Evolutionary conservation across 1,284 basidiomycete genomes (phyloP).

Genomic region (Ceratobasidium sp.): DNA sequence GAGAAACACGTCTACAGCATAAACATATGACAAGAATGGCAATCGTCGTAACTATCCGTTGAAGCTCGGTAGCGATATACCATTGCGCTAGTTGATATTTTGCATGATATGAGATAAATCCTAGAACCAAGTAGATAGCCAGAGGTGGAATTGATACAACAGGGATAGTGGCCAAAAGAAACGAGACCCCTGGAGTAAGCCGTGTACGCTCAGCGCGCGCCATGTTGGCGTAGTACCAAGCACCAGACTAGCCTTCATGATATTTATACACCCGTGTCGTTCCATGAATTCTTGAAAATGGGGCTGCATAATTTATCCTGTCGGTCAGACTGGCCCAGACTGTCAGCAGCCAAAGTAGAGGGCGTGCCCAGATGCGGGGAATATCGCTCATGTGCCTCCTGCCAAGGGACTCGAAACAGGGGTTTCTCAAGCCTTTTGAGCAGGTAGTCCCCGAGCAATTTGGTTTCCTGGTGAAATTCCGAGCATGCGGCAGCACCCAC

Average conservation of each 20-base stretch:
- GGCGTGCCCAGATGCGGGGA: background rate
- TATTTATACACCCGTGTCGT: background rate
- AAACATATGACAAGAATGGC: constrained; percentile 1
- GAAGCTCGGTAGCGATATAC: background rate
- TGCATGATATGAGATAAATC: background rate
- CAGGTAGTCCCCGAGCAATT: background rate
- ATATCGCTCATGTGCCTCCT: background rate
- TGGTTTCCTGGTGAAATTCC: background rate
- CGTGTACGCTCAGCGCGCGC: background rate
- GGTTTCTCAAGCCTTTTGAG: constrained; percentile 2
- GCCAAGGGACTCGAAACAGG: background rate
- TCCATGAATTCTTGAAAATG: constrained; percentile 2
- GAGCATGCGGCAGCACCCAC: background rate
- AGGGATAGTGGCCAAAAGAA: constrained; percentile 1
- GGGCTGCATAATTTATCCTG: background rate
- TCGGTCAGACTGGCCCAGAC: too few species aligned
- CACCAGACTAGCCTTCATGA: background rate
- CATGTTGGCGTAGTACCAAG: background rate
- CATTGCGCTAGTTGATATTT: background rate
- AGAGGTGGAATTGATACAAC: background rate
- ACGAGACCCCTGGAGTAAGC: constrained; percentile 21
- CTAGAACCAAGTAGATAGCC: background rate
- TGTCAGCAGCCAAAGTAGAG: background rate
- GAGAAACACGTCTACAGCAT: background rate
- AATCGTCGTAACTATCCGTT: background rate